Evolutionary conservation across 768 basidiomycete genomes (phyloP).

Genomic region (Agrocybe praecox): DNA sequence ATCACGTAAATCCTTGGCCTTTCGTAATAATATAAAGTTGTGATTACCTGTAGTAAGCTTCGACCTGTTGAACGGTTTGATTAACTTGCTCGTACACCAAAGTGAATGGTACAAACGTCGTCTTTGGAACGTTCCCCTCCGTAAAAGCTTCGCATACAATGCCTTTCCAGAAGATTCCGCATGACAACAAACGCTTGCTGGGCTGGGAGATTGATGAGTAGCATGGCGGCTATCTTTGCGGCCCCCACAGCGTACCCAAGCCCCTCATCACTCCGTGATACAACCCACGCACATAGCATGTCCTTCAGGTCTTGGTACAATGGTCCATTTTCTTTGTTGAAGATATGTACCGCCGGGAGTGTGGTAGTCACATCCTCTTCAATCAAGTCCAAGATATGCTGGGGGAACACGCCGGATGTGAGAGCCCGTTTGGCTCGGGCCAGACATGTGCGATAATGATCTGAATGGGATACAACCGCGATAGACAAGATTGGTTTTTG

Average conservation of each 20-base stretch:
- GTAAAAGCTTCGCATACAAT: conserved; percentile 85
- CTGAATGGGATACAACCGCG: conserved; percentile 35
- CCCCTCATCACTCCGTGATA: conserved; percentile 81
- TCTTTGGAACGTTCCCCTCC: conserved; percentile 70
- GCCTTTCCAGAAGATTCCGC: conserved; percentile 84
- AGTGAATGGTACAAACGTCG: conserved; percentile 63
- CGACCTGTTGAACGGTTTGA: conserved; percentile 55
- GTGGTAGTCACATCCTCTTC: conserved; percentile 78
- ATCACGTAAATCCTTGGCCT: conserved; percentile 7
- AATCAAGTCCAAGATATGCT: conserved; percentile 59
- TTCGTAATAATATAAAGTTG: not conserved
- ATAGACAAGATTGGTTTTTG: conserved; percentile 3
- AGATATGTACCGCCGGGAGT: conserved; percentile 79
- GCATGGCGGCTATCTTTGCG: conserved; percentile 83
- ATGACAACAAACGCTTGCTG: conserved; percentile 79
- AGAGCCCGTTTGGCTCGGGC: conserved; percentile 76
- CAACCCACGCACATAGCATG: conserved; percentile 86
- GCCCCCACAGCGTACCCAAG: conserved; percentile 72
- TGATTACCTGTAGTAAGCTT: conserved; percentile 85
- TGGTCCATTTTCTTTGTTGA: conserved; percentile 75
- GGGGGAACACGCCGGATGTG: conserved; percentile 65
- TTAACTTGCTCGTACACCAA: conserved; percentile 2
- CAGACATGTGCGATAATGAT: conserved; percentile 71
- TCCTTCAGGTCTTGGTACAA: conserved; percentile 83
- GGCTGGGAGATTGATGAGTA: conserved; percentile 79